These are phyloP conservation scores for Xylaria scruposa DNA, from an alignment of 495 filamentous ascomycete species.

Conservation along the genomic window DNA sequence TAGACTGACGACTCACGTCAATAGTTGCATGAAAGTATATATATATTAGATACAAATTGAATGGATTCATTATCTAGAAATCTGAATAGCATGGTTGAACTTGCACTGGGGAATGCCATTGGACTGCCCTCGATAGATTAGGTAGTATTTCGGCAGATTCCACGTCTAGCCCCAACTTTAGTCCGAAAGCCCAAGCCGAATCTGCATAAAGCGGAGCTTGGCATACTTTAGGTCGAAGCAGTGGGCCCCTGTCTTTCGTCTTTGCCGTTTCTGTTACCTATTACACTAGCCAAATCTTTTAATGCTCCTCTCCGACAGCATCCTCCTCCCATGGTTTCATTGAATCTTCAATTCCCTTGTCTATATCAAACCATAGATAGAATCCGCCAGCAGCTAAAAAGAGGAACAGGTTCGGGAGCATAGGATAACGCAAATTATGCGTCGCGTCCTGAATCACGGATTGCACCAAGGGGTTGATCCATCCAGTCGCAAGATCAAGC, in stretches of 20 bases:
- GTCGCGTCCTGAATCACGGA: constrained; percentile 36
- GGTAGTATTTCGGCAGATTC: no score
- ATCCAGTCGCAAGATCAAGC: constrained; percentile 35
- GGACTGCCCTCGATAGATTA: no score
- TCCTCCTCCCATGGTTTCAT: constrained; percentile 27
- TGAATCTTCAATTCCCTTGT: constrained; percentile 37
- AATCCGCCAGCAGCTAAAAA: constrained; percentile 29
- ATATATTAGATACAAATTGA: background rate
- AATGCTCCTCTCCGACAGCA: constrained; percentile 1
- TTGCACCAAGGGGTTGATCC: constrained; percentile 37
- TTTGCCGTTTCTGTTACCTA: background rate
- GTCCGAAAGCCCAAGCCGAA: background rate
- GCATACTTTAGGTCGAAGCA: background rate
- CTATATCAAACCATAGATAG: constrained; percentile 34
- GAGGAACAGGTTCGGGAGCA: constrained; percentile 36
- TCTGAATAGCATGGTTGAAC: background rate
- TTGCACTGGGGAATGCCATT: no score
- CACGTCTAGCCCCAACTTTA: no score
- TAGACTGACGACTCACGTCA: background rate
- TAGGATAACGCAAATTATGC: constrained; percentile 36
- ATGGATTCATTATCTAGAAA: background rate
- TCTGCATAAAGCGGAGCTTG: background rate
- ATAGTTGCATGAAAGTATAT: background rate
- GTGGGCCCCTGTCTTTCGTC: background rate
- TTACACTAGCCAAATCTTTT: background rate